Evolutionary conservation across 108 stramenopile species (phyloP).

Genomic region (Epithemia pelagica): DNA sequence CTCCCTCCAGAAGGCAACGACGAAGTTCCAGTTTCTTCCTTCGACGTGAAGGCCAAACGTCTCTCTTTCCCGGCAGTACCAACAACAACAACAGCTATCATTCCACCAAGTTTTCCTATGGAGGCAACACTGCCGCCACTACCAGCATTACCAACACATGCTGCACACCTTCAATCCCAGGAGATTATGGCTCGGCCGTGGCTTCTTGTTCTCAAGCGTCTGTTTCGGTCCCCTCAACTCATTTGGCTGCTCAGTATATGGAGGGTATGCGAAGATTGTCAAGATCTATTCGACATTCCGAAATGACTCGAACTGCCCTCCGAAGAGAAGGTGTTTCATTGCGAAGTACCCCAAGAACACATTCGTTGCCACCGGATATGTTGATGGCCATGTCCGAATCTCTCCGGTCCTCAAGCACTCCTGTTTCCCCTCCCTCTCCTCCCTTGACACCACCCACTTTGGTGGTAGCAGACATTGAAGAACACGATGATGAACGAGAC

Average conservation of each 20-base stretch:
- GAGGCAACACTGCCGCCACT: not conserved
- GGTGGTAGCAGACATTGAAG: not conserved
- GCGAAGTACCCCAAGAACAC: not conserved
- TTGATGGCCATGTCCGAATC: not conserved
- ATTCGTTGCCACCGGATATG: not conserved
- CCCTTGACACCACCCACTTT: not conserved
- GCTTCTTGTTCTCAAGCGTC: too few relatives aligned
- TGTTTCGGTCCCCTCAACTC: not conserved
- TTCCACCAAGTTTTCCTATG: constrained; percentile 1
- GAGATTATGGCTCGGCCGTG: too few relatives aligned
- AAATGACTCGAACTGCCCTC: not conserved
- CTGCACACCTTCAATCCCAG: too few relatives aligned
- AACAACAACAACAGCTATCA: not conserved
- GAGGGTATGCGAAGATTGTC: not conserved
- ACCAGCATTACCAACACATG: too few relatives aligned
- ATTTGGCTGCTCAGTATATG: not conserved
- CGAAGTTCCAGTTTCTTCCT: not conserved
- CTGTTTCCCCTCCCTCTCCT: not conserved
- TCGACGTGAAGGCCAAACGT: not conserved
- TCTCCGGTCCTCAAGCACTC: not conserved
- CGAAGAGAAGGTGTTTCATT: not conserved
- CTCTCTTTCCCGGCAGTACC: not conserved
- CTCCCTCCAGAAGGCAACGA: not conserved
- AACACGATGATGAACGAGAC: not conserved
- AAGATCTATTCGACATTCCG: not conserved